Evolutionary conservation across 1,284 basidiomycete genomes (phyloP), one percentile per base, ranked within the genome.

Genomic region (Tilletia walkeri): DNA sequence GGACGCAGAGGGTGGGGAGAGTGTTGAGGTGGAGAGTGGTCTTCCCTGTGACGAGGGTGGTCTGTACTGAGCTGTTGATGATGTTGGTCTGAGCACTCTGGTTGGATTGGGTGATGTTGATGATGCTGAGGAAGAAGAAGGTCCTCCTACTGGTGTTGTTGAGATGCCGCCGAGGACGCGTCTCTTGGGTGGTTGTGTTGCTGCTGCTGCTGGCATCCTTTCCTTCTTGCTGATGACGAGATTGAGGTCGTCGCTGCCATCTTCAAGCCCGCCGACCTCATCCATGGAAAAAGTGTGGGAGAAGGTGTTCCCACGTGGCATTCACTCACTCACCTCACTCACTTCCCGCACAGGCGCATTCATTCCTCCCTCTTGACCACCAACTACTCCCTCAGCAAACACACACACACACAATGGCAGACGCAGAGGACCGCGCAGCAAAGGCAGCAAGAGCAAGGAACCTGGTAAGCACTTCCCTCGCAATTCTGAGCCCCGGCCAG

Each of bases 401-500:
- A 14, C 6, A 14, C 41, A 45, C 41, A 45, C 6, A 14, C 41
- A 45, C 56, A 20, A 77, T 77, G 76, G 70, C 74, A 20, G 75
- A 77, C 68, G 71, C 71, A 20, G 76, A 78, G 47, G 76, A 74
- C 39, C 67, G 76, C 54, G 76, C 76, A 16, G 76, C 73, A 18
- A 78, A 78, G 70, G 76, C 76, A 48, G 76, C 76, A 48, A 65
- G 76, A 10, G 76, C 76, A 10, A 63, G 74, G 24, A 69, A 73
- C 16, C 2, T 38, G 66, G 66, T 67, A 4, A 67, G 65, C 38
- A 12, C 48, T n/a, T 12, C 48, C n/a, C 48, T 49, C n/a, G 48
- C 48, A 49, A 12, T 49, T n/a, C 12, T 49, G 48, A 30, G 24
- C 24, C 24, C 24, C 47, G 47, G 24, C 24, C 24, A 30, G 24